phyloP scores from a whole-genome alignment of 495 filamentous ascomycete species.

The Venustampulla echinocandica region DNA sequence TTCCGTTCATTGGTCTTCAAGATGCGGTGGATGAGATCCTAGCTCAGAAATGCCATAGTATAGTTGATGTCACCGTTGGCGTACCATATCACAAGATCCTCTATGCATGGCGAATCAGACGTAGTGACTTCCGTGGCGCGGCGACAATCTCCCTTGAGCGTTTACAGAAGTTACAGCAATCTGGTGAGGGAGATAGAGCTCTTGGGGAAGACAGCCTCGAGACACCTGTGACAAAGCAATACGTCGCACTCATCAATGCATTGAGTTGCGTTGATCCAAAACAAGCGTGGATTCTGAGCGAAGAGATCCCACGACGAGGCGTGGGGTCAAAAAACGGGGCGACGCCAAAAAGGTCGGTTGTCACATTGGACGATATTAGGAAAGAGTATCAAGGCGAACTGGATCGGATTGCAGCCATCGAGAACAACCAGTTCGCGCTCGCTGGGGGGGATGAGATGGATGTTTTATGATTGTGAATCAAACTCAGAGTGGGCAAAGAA shows the following conservation, averaged over 20 bases:
- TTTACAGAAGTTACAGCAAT: constrained; percentile 52
- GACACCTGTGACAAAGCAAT: constrained; percentile 55
- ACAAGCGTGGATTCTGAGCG: constrained; percentile 61
- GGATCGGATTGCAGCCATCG: constrained; percentile 59
- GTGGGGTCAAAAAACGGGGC: constrained; percentile 20
- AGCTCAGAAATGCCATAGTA: constrained; percentile 48
- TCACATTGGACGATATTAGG: constrained; percentile 75
- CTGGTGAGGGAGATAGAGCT: constrained; percentile 34
- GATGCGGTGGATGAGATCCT: constrained; percentile 71
- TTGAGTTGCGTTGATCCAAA: constrained; percentile 73
- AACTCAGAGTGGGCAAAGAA: too few relatives aligned
- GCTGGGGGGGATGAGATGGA: constrained; percentile 35
- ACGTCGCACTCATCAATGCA: constrained; percentile 80
- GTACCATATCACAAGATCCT: constrained; percentile 72
- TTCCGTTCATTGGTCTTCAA: constrained; percentile 70
- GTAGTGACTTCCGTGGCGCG: constrained; percentile 79
- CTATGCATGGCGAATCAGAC: constrained; percentile 79
- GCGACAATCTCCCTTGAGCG: constrained; percentile 66
- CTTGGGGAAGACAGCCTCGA: constrained; percentile 43
- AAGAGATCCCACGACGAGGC: constrained; percentile 21
- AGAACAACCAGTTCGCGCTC: constrained; percentile 47
- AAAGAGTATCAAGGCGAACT: constrained; percentile 80
- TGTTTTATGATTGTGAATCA: constrained; percentile 27
- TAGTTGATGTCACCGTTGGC: constrained; percentile 47
- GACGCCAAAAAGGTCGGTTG: constrained; percentile 44